phyloP scores from a whole-genome alignment of 495 filamentous ascomycete genomes.

The Trypethelium eluteriae region DNA sequence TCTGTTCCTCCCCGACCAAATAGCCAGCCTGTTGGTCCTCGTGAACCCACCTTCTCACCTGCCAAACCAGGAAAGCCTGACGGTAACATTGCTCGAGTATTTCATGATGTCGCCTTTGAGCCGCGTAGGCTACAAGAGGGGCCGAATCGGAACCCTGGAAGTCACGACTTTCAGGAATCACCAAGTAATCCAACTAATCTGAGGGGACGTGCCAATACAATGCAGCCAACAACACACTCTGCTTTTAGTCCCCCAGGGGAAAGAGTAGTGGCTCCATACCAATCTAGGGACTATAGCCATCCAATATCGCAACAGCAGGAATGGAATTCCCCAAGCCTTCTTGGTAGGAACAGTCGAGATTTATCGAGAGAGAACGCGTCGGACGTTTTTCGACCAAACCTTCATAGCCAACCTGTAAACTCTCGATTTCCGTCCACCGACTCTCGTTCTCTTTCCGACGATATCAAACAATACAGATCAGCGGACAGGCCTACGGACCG shows the following conservation, averaged over 20 bases:
- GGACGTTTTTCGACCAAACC: constrained; percentile 8
- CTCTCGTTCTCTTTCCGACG: background rate
- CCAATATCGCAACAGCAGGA: constrained; percentile 1
- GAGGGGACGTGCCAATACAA: constrained; percentile 27
- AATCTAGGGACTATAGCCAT: background rate
- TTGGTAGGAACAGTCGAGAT: background rate
- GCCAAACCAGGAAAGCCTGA: background rate
- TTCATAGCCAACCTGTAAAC: background rate
- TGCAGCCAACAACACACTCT: constrained; percentile 28
- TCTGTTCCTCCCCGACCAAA: constrained; percentile 25
- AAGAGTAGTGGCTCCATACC: background rate
- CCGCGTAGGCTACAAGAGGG: constrained; percentile 5
- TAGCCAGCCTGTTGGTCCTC: constrained; percentile 25
- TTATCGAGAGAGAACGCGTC: background rate
- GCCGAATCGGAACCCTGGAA: constrained; percentile 11
- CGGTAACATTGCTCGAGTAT: background rate
- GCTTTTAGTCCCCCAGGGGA: constrained; percentile 28
- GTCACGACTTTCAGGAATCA: constrained; percentile 14
- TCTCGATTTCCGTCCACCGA: background rate
- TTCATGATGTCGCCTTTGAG: constrained; percentile 1
- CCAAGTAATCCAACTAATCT: constrained; percentile 6
- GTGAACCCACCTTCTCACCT: constrained; percentile 11
- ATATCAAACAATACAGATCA: background rate
- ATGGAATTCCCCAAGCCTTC: background rate
- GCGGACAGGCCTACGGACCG: background rate